These are phyloP conservation scores for Colletotrichum zoysiae DNA, from an alignment of 2,329 filamentous ascomycete genomes.

Conservation along the genomic window DNA sequence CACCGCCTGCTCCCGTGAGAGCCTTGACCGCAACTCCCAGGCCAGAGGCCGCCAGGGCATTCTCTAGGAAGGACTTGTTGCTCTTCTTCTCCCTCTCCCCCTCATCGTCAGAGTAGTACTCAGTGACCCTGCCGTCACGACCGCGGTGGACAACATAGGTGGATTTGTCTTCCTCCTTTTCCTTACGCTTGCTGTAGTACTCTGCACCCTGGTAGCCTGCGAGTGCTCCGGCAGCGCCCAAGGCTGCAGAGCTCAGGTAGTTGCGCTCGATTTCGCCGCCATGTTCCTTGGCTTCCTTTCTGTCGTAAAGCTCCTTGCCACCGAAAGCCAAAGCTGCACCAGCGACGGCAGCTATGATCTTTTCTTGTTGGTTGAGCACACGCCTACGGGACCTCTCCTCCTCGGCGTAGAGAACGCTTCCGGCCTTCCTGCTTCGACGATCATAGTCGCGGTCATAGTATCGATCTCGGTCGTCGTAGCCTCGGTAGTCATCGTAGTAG, in stretches of 20 bases:
- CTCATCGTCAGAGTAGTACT: constrained; percentile 71
- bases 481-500: constrained; percentile 66
- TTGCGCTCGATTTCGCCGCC: constrained; percentile 67
- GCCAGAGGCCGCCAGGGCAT: constrained; percentile 71
- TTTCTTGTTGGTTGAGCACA: constrained; percentile 72
- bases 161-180: constrained; percentile 67
- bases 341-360: constrained; percentile 74
- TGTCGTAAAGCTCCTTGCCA: constrained; percentile 75
- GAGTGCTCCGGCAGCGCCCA: constrained; percentile 73
- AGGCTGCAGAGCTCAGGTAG: constrained; percentile 68
- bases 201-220: constrained; percentile 75
- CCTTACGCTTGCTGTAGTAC: constrained; percentile 70
- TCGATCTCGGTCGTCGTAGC: constrained; percentile 60
- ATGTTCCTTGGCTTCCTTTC: constrained; percentile 67
- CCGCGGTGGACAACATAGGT: constrained; percentile 66
- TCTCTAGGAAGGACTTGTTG: constrained; percentile 74
- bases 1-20: constrained; percentile 63
- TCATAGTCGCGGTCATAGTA: constrained; percentile 62
- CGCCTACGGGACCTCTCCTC: constrained; percentile 61
- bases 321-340: constrained; percentile 74
- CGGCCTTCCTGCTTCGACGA: constrained; percentile 63
- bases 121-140: constrained; percentile 63
- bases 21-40: constrained; percentile 72
- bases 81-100: constrained; percentile 69
- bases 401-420: constrained; percentile 68